Percentiles rank a stretch among this genome's conserved stretches.
Conservation (phyloP, 1,284 basidiomycete genomes). For the Trametes polyzona region DNA sequence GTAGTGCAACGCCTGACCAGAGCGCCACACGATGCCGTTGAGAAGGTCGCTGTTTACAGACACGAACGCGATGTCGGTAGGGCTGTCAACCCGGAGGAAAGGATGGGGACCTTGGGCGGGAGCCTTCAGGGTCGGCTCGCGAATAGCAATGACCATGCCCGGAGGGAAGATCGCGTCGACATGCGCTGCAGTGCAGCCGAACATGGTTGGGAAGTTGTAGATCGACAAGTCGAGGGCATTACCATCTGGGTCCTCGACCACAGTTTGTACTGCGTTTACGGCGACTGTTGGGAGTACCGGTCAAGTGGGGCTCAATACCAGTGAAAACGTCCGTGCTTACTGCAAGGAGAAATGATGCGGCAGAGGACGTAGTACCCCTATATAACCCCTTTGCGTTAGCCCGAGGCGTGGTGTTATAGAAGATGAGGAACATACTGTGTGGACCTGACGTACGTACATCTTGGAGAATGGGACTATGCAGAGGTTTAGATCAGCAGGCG, state of each 20-base stretch:
- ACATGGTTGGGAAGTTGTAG: constrained; percentile 35
- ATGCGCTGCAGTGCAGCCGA: constrained; percentile 23
- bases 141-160: constrained; percentile 36
- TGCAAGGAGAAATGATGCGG: constrained; percentile 21
- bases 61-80: constrained; percentile 35
- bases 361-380: constrained; percentile 28
- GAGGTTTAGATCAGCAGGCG: background rate
- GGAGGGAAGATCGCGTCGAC: constrained; percentile 36
- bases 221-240: constrained; percentile 28
- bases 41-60: constrained; percentile 9
- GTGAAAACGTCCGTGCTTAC: constrained; percentile 4
- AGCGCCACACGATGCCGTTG: constrained; percentile 14
- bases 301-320: no score
- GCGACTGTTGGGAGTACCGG: constrained; percentile 10
- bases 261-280: constrained; percentile 22
- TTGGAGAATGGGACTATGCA: constrained; percentile 15
- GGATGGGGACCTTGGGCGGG: constrained; percentile 21
- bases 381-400: background rate
- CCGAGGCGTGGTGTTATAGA: no score
- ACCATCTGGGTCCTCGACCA: constrained; percentile 37
- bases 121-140: constrained; percentile 38
- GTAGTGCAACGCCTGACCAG: background rate
- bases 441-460: constrained; percentile 14
- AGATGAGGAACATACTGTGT: constrained; percentile 7
- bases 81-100: constrained; percentile 37